Evolutionary conservation across 2,329 filamentous ascomycete species (phyloP).

Genomic region (Zymoseptoria crescenta): DNA sequence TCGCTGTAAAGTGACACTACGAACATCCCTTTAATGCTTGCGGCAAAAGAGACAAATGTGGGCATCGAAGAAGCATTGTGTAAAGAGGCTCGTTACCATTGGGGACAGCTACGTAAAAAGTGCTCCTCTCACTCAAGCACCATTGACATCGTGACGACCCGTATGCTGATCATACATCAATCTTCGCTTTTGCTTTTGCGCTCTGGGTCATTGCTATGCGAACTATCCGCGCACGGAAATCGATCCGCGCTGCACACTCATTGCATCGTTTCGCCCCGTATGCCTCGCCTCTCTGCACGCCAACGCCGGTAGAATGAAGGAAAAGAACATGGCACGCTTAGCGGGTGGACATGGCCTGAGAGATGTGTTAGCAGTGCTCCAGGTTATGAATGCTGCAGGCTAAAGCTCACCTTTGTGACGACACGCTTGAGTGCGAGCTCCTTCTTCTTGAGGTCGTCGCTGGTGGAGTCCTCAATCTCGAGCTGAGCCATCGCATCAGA

Average conservation of each 20-base stretch:
- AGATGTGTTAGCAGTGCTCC: background rate
- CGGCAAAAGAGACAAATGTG: no score
- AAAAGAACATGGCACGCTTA: conserved; percentile 20
- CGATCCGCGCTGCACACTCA: conserved; percentile 8
- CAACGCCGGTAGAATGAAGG: conserved; percentile 17
- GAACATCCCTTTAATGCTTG: no score
- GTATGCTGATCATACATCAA: conserved; percentile 18
- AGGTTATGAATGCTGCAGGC: background rate
- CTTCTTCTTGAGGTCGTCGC: conserved; percentile 99
- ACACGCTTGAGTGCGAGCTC: conserved; percentile 95
- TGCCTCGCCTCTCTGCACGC: conserved; percentile 16
- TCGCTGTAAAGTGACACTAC: no score
- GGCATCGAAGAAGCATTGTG: background rate
- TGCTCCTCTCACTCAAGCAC: background rate
- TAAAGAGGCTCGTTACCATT: background rate
- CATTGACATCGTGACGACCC: background rate
- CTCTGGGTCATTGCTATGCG: conserved; percentile 15
- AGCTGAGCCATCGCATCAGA: conserved; percentile 96
- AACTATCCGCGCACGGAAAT: conserved; percentile 17
- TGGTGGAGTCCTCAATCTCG: conserved; percentile 83
- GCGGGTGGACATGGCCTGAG: conserved; percentile 31
- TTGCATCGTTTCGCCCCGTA: conserved; percentile 8
- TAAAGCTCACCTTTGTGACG: conserved; percentile 71
- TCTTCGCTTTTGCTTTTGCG: conserved; percentile 15
- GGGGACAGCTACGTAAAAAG: background rate